Conservation (phyloP, 2,329 filamentous ascomycete genomes). For the Cephalotrichum gorgonifer region DNA sequence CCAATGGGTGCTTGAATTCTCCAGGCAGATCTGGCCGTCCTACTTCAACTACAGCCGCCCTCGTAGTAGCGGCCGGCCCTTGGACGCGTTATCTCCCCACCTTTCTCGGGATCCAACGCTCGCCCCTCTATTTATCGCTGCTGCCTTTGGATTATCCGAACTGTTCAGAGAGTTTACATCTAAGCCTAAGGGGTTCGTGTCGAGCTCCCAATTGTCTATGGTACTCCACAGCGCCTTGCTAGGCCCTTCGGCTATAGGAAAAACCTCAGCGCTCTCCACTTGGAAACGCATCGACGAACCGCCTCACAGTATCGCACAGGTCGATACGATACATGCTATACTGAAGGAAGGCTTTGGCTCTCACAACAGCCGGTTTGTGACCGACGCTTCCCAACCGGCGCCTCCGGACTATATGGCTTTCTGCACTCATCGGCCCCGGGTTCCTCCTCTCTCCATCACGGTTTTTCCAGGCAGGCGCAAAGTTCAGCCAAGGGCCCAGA, state of each 20-base stretch:
- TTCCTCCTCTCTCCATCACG: too few relatives aligned
- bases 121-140: background rate
- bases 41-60: background rate
- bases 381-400: background rate
- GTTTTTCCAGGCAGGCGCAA: too few relatives aligned
- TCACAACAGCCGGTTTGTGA: background rate
- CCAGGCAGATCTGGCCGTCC: conserved; percentile 1
- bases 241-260: background rate
- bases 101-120: background rate
- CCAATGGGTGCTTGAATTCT: conserved; percentile 1
- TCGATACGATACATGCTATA: background rate
- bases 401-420: background rate
- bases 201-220: background rate
- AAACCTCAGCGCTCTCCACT: background rate
- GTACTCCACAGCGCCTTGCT: background rate
- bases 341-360: background rate
- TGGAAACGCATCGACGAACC: conserved; percentile 4
- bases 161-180: background rate
- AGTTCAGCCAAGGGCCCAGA: too few relatives aligned
- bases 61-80: background rate
- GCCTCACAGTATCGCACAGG: background rate
- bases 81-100: background rate
- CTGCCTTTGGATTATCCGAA: background rate
- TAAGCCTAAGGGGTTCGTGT: too few relatives aligned
- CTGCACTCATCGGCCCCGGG: too few relatives aligned